Evolutionary conservation across 805 yeast genomes (phyloP).

Genomic region (Starmerella cellae): DNA sequence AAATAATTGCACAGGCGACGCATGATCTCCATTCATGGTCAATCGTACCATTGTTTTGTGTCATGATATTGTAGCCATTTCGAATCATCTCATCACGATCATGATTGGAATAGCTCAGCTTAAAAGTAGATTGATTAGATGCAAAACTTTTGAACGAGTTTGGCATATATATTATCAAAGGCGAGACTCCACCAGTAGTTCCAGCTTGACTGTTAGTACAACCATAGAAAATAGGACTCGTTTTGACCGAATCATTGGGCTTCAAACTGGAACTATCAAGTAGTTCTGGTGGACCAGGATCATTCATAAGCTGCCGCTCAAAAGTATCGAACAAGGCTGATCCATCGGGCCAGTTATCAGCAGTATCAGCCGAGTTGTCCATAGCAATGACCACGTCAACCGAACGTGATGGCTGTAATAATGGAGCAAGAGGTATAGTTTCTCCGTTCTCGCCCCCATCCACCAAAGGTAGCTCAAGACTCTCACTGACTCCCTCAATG

Average conservation of each 20-base stretch:
- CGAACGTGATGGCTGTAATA: slow-evolving; percentile 44
- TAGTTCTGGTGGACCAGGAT: slow-evolving; percentile 14
- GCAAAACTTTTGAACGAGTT: slow-evolving; percentile 47
- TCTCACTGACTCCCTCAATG: neutral
- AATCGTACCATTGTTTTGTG: slow-evolving; percentile 47
- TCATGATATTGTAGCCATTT: slow-evolving; percentile 57
- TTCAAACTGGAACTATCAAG: slow-evolving; percentile 32
- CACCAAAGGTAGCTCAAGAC: slow-evolving; percentile 36
- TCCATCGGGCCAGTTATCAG: slow-evolving; percentile 28
- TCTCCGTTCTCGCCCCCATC: slow-evolving; percentile 76
- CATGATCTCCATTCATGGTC: slow-evolving; percentile 55
- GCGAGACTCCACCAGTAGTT: slow-evolving; percentile 31
- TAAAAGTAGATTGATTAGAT: slow-evolving; percentile 54
- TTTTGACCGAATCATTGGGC: slow-evolving; percentile 30
- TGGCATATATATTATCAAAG: slow-evolving; percentile 56
- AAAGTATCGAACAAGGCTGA: slow-evolving; percentile 21
- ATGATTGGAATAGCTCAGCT: slow-evolving; percentile 42
- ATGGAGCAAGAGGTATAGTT: slow-evolving; percentile 54
- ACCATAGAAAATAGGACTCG: slow-evolving; percentile 65
- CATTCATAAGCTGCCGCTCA: slow-evolving; percentile 16
- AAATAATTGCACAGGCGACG: slow-evolving; percentile 63
- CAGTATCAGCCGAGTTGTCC: slow-evolving; percentile 28
- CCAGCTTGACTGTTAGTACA: slow-evolving; percentile 37
- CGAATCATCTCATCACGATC: slow-evolving; percentile 45
- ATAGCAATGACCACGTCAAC: slow-evolving; percentile 50